Conservation (phyloP, 345 rosid species). For the Salix suchowensis region DNA sequence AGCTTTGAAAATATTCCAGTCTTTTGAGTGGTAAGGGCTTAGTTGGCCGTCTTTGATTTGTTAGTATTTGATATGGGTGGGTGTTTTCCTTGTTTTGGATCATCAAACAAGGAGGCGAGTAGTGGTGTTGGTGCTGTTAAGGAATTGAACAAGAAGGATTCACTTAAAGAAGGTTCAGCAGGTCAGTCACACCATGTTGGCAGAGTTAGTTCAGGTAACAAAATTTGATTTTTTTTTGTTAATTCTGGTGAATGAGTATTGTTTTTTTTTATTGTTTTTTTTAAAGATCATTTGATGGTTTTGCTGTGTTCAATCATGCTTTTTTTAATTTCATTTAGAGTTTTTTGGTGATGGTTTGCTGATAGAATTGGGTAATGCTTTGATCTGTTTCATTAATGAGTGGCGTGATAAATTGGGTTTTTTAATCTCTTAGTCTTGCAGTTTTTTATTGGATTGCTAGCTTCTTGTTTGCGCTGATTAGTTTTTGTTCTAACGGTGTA, state of each 20-base stretch:
- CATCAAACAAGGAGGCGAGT: constrained; percentile 63
- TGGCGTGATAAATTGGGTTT: constrained; percentile 13
- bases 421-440: constrained; percentile 2
- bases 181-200: constrained; percentile 60
- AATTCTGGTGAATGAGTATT: background rate
- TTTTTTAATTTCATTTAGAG: constrained; percentile 24
- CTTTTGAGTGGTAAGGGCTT: constrained; percentile 18
- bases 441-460: constrained; percentile 15
- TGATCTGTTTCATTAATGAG: constrained; percentile 38
- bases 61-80: constrained; percentile 79
- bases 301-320: constrained; percentile 33
- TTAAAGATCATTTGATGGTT: constrained; percentile 14
- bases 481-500: constrained; percentile 5
- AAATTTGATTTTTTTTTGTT: background rate
- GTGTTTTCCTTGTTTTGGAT: constrained; percentile 97
- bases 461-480: constrained; percentile 4
- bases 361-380: constrained; percentile 11
- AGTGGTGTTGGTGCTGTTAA: constrained; percentile 37
- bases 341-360: constrained; percentile 23
- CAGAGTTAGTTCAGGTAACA: constrained; percentile 65
- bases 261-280: background rate
- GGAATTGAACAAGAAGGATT: constrained; percentile 70
- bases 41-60: constrained; percentile 34
- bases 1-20: background rate
- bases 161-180: constrained; percentile 66